phyloP scores from a whole-genome alignment of 1,139 yeast genomes.

The Pneumocystis jirovecii region DNA sequence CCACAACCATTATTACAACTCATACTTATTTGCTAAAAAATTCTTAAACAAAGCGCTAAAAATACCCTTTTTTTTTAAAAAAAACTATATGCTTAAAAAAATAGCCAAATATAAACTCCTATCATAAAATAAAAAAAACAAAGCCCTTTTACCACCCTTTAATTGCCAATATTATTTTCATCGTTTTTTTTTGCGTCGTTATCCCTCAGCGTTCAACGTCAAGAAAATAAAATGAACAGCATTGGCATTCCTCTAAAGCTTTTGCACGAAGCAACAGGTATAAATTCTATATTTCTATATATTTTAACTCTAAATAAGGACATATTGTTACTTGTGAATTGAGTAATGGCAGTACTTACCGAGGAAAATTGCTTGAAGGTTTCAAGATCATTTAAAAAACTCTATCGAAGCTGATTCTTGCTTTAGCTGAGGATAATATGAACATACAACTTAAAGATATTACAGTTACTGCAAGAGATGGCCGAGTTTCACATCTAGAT shows the following conservation, averaged over 20 bases:
- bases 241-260: slow-evolving; percentile 76
- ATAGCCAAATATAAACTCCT: neutral
- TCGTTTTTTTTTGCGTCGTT: neutral
- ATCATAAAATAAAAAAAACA: neutral
- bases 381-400: slow-evolving; percentile 12
- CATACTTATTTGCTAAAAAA: neutral
- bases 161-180: neutral
- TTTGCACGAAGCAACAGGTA: slow-evolving; percentile 62
- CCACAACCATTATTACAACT: neutral
- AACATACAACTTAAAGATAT: slow-evolving; percentile 77
- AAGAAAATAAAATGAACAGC: slow-evolving; percentile 17
- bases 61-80: neutral
- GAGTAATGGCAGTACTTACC: slow-evolving; percentile 69
- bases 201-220: neutral
- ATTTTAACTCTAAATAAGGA: slow-evolving; percentile 34
- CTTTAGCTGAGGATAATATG: slow-evolving; percentile 65
- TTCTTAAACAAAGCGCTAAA: neutral
- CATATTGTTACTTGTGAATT: slow-evolving; percentile 75
- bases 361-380: slow-evolving; percentile 72
- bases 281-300: neutral
- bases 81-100: neutral
- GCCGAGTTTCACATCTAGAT: slow-evolving; percentile 60
- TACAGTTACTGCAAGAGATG: slow-evolving; percentile 61
- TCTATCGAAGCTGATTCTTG: neutral
- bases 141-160: neutral